These are phyloP conservation scores for Coemansia sp. DNA, from an alignment of 192 early-diverging fungal species.

Conservation along the genomic window DNA sequence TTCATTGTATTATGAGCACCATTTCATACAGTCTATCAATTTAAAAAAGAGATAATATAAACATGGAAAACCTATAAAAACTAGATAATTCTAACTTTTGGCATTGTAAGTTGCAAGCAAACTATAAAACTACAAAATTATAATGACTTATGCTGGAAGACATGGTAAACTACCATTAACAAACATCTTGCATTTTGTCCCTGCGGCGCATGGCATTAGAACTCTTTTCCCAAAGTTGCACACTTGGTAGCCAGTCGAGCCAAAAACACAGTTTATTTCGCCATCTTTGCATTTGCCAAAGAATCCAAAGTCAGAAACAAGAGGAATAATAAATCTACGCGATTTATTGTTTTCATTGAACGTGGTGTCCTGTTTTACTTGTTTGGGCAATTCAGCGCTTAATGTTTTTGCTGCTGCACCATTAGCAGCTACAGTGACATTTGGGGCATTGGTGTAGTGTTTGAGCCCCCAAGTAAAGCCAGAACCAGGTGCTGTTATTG, in stretches of 20 bases:
- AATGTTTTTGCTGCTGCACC: constrained; percentile 14
- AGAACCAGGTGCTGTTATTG: constrained; percentile 52
- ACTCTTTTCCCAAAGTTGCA: constrained; percentile 31
- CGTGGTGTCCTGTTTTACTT: no score
- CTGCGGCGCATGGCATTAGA: constrained; percentile 14
- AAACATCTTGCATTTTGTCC: constrained; percentile 19
- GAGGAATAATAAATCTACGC: not conserved
- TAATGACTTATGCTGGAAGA: no score
- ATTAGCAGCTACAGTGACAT: constrained; percentile 27
- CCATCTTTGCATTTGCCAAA: constrained; percentile 22
- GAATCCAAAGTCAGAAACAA: not conserved
- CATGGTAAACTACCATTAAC: no score
- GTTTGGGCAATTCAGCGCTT: no score
- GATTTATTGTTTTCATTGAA: constrained; percentile 3
- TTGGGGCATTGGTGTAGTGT: constrained; percentile 23
- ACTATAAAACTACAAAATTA: no score
- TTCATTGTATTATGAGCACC: no score
- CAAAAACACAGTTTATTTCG: constrained; percentile 16
- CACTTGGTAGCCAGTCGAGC: constrained; percentile 25
- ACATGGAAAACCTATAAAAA: no score
- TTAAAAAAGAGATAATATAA: no score
- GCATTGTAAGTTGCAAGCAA: no score
- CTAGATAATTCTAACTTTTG: no score
- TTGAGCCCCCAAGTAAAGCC: constrained; percentile 32
- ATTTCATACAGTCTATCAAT: no score